A percentile compares a stretch with the other conserved stretches of the same genome.
Evolutionary conservation across 352 stramenopile genomes (phyloP).

Genomic region (Aphanomyces stellatus): DNA sequence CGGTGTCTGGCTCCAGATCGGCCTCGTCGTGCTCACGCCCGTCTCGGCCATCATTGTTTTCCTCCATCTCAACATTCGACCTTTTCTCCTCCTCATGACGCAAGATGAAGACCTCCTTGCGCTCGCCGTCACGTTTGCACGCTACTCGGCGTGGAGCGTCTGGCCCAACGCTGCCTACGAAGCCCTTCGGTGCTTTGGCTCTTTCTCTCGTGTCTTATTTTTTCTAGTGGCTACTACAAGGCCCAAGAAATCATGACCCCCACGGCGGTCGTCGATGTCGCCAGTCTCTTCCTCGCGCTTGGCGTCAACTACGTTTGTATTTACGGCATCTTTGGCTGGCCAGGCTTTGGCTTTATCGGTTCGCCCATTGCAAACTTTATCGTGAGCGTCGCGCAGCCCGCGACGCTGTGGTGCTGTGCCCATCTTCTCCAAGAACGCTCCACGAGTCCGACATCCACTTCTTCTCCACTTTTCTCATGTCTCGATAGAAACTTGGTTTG

Average conservation of each 20-base stretch:
- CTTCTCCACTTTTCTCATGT: not conserved
- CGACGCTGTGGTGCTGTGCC: constrained; percentile 48
- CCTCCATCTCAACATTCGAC: constrained; percentile 27
- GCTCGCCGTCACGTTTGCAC: constrained; percentile 53
- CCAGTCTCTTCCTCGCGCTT: constrained; percentile 51
- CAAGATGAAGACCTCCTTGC: constrained; percentile 49
- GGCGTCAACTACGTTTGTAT: constrained; percentile 72
- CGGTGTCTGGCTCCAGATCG: constrained; percentile 68
- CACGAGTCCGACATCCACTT: constrained; percentile 15
- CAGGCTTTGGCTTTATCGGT: constrained; percentile 42
- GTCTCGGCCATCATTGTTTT: constrained; percentile 55
- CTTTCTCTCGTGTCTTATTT: not conserved
- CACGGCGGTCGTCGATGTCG: constrained; percentile 62
- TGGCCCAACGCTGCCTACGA: constrained; percentile 61
- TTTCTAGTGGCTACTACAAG: constrained; percentile 43
- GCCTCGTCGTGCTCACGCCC: constrained; percentile 50
- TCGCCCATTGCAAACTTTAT: constrained; percentile 59
- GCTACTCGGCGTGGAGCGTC: constrained; percentile 46
- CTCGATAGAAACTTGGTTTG: constrained; percentile 52
- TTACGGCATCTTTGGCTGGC: constrained; percentile 52
- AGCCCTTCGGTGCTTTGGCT: constrained; percentile 27
- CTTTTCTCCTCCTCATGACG: constrained; percentile 30
- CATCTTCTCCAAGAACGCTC: constrained; percentile 77
- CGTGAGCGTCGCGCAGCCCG: constrained; percentile 55
- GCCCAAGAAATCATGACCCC: constrained; percentile 69